Conservation (phyloP, 768 basidiomycete genomes). For the Pisolithus microcarpus region DNA sequence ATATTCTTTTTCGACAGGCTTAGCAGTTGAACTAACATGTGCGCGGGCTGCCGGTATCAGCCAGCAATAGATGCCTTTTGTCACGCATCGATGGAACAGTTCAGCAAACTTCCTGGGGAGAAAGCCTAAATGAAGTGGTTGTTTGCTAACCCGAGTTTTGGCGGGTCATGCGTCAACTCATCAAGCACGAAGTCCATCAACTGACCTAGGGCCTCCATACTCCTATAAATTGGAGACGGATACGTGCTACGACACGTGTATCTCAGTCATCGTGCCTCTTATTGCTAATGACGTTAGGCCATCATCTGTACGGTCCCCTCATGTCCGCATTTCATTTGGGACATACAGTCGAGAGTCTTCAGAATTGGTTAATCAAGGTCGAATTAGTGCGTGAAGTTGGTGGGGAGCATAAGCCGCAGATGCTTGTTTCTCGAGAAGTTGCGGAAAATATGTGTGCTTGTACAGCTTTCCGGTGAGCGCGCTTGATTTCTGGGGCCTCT, state of each 20-base stretch:
- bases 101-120: constrained; percentile 4
- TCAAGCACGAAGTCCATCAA: constrained; percentile 35
- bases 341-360: too few species aligned
- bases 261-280: constrained; percentile 46
- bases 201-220: constrained; percentile 60
- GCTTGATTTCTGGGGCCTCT: neutral
- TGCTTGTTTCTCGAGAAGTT: constrained; percentile 44
- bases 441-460: constrained; percentile 64
- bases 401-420: constrained; percentile 8
- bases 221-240: constrained; percentile 45
- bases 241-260: constrained; percentile 55
- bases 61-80: too few species aligned
- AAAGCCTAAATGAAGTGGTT: constrained; percentile 2
- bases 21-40: too few species aligned
- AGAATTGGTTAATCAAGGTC: constrained; percentile 23
- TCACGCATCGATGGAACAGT: too few species aligned
- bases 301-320: constrained; percentile 6
- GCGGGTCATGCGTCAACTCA: constrained; percentile 30
- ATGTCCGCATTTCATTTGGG: constrained; percentile 39
- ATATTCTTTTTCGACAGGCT: too few species aligned
- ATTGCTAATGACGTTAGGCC: constrained; percentile 45
- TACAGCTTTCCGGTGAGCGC: constrained; percentile 73
- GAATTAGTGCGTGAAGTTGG: constrained; percentile 37
- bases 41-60: too few species aligned
- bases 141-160: neutral